phyloP scores from a whole-genome alignment of 441 rosid genomes.

The Adansonia madagascariensis region DNA sequence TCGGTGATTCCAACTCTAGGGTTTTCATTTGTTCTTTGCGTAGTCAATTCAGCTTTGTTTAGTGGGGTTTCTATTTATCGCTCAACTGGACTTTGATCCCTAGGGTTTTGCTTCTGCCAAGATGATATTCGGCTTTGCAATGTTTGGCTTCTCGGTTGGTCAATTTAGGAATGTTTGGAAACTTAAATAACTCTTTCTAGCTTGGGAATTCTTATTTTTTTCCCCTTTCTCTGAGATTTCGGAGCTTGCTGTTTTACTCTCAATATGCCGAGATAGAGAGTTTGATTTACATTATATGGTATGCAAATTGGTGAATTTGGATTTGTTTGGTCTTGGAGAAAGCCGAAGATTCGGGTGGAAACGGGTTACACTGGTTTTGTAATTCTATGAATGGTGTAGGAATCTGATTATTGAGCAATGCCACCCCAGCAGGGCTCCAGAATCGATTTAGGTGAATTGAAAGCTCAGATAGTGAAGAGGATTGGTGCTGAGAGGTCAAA shows the following conservation, averaged over 20 bases:
- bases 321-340: slow-evolving; percentile 39
- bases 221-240: slow-evolving; percentile 25
- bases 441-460: slow-evolving; percentile 77
- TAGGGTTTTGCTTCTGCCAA: slow-evolving; percentile 60
- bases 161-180: slow-evolving; percentile 52
- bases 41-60: slow-evolving; percentile 37
- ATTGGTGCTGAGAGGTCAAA: slow-evolving; percentile 77
- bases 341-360: slow-evolving; percentile 33
- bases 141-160: slow-evolving; percentile 49
- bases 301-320: slow-evolving; percentile 42
- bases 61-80: slow-evolving; percentile 40
- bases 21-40: slow-evolving; percentile 46
- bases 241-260: slow-evolving; percentile 27
- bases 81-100: slow-evolving; percentile 48
- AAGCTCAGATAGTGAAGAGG: slow-evolving; percentile 67
- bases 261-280: slow-evolving; percentile 33
- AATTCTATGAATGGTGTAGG: slow-evolving; percentile 52
- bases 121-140: slow-evolving; percentile 68
- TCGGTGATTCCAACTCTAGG: slow-evolving; percentile 44
- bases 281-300: slow-evolving; percentile 46
- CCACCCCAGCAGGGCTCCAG: slow-evolving; percentile 74
- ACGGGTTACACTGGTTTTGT: slow-evolving; percentile 22
- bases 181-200: slow-evolving; percentile 40
- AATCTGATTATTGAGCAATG: slow-evolving; percentile 62
- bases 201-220: slow-evolving; percentile 7